phyloP scores from a whole-genome alignment of 176 grass and related monocot genomes.

The Aegilops tauschii region DNA sequence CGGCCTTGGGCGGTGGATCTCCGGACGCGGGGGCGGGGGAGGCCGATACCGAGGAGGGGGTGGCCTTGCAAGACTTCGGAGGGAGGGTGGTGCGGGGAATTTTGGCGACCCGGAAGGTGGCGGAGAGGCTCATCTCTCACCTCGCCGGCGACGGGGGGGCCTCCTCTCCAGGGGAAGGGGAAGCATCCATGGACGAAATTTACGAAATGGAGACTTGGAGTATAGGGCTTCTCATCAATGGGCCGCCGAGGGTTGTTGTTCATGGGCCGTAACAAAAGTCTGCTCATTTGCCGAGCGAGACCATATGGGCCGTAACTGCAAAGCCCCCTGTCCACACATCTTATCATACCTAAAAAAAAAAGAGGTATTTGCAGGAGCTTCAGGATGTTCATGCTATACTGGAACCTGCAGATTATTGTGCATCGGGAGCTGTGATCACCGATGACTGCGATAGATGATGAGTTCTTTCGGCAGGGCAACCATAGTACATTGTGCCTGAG shows the following conservation, averaged over 20 bases:
- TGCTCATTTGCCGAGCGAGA: too few relatives aligned
- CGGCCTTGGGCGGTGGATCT: not conserved
- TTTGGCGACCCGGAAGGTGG: conserved; percentile 50
- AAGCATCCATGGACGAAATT: not conserved
- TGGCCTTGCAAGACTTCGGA: conserved; percentile 10
- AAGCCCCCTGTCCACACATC: too few relatives aligned
- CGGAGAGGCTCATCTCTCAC: conserved; percentile 43
- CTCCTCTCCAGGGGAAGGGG: not conserved
- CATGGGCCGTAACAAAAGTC: not conserved
- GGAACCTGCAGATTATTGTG: too few relatives aligned
- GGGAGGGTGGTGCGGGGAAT: not conserved
- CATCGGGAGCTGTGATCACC: too few relatives aligned
- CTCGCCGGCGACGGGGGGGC: conserved; percentile 16
- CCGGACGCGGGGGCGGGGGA: not conserved
- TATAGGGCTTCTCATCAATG: not conserved
- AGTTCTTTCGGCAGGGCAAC: too few relatives aligned
- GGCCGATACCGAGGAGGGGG: not conserved
- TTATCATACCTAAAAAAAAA: too few relatives aligned
- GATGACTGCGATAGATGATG: too few relatives aligned
- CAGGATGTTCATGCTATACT: too few relatives aligned
- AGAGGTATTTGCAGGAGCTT: too few relatives aligned
- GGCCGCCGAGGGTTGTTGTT: not conserved
- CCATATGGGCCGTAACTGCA: too few relatives aligned
- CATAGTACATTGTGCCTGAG: too few relatives aligned
- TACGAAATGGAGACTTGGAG: not conserved